Percentiles rank a stretch among this genome's conserved stretches.
Evolutionary conservation across 768 basidiomycete genomes (phyloP).

Genomic region (Leccinellum luteum): DNA sequence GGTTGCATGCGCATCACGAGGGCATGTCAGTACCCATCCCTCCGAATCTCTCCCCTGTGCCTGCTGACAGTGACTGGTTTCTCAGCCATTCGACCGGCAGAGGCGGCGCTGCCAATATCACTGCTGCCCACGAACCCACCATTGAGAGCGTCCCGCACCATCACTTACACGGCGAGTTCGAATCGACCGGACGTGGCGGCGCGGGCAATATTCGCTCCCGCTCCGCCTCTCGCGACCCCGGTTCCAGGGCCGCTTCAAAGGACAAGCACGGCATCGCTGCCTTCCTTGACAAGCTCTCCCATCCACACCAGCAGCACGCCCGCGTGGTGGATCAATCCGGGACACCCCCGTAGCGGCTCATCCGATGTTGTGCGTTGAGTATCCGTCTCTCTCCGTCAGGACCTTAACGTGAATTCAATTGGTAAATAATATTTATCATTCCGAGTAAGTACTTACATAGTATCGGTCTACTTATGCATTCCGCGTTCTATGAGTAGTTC

Average conservation of each 20-base stretch:
- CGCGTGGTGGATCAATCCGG: background rate
- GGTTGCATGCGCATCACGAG: conserved; percentile 28
- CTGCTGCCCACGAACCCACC: conserved; percentile 34
- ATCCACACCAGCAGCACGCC: conserved; percentile 16
- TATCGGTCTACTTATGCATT: background rate
- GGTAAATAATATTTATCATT: background rate
- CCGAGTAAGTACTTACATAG: background rate
- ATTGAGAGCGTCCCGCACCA: conserved; percentile 34
- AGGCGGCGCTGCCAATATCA: conserved; percentile 65
- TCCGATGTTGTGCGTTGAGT: background rate
- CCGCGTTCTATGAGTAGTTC: background rate
- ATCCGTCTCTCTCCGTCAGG: background rate
- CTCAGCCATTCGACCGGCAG: conserved; percentile 65
- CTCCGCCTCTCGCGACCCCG: conserved; percentile 32
- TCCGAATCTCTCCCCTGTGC: background rate
- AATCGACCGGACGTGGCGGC: conserved; percentile 58
- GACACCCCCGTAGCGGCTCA: background rate
- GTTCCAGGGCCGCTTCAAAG: conserved; percentile 23
- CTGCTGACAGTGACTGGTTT: background rate
- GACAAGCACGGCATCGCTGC: conserved; percentile 32
- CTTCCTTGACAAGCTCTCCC: conserved; percentile 29
- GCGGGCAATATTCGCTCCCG: conserved; percentile 55
- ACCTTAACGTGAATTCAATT: background rate
- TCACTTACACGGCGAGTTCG: conserved; percentile 26
- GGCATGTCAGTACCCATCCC: conserved; percentile 39